A percentile compares a stretch with the other conserved stretches of the same genome.
Conservation (phyloP, 2,329 filamentous ascomycete genomes). For the Exophiala sideris region DNA sequence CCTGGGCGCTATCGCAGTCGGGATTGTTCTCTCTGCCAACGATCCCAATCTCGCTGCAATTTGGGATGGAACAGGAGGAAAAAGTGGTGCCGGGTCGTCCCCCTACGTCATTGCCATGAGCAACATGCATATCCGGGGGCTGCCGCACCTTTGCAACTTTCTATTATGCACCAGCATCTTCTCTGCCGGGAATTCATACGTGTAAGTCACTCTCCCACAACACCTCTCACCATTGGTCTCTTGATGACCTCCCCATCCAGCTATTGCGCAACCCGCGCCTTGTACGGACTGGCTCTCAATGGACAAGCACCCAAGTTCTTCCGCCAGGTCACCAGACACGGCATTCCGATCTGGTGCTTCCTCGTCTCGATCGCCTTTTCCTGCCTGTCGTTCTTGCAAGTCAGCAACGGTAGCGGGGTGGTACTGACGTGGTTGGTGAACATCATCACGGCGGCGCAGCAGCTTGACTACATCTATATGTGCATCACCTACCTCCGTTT, state of each 20-base stretch:
- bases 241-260: no score
- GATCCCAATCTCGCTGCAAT: constrained; percentile 54
- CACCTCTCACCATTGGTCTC: constrained; percentile 63
- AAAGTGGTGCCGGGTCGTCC: constrained; percentile 52
- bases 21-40: constrained; percentile 66
- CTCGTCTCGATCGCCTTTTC: constrained; percentile 63
- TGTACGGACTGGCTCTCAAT: constrained; percentile 67
- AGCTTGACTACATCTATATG: constrained; percentile 70
- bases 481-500: constrained; percentile 70
- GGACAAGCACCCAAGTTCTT: constrained; percentile 65
- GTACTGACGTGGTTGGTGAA: constrained; percentile 72
- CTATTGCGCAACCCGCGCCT: constrained; percentile 63
- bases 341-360: constrained; percentile 74
- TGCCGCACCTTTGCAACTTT: constrained; percentile 56
- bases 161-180: constrained; percentile 38
- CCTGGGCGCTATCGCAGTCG: constrained; percentile 65
- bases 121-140: constrained; percentile 50
- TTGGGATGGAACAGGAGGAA: constrained; percentile 38
- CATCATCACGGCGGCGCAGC: constrained; percentile 66
- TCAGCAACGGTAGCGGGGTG: constrained; percentile 62
- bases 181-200: constrained; percentile 55
- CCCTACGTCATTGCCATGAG: constrained; percentile 63
- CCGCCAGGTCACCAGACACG: constrained; percentile 58
- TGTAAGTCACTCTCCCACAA: constrained; percentile 53
- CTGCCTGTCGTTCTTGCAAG: constrained; percentile 69